These are phyloP conservation scores for Corymbia calophylla DNA, from an alignment of 441 rosid genomes.

Conservation along the genomic window DNA sequence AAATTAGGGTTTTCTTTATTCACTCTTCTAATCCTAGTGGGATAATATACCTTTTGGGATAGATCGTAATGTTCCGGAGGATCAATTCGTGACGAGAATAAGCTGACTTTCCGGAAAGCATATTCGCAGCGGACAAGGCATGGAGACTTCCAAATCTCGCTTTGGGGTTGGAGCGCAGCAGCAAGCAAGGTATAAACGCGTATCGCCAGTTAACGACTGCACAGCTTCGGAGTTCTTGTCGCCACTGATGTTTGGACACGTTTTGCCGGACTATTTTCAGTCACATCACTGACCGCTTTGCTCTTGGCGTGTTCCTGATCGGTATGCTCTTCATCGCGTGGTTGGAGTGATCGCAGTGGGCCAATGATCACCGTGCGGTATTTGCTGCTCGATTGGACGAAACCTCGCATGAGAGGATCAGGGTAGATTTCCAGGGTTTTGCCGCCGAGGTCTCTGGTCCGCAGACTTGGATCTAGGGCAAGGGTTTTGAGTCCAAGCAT, in stretches of 20 bases:
- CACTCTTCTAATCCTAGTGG: neutral
- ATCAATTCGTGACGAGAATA: neutral
- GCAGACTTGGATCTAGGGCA: neutral
- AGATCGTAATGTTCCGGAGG: neutral
- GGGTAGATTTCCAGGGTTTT: neutral
- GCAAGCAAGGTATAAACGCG: neutral
- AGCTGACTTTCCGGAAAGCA: neutral
- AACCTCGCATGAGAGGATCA: neutral
- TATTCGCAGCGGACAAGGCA: neutral
- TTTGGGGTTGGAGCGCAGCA: neutral
- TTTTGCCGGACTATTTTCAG: neutral
- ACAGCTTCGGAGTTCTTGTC: neutral
- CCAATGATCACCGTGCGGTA: too few relatives aligned
- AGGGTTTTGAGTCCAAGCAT: neutral
- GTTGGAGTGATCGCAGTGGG: neutral
- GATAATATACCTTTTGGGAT: accelerated
- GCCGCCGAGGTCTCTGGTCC: neutral
- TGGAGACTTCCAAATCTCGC: neutral
- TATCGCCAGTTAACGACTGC: neutral
- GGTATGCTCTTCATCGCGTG: neutral
- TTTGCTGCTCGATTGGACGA: neutral
- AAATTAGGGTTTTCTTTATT: neutral
- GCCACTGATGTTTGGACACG: neutral
- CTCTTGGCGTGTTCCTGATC: neutral
- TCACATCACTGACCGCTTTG: neutral